Evolutionary conservation across 1,284 basidiomycete genomes (phyloP).

Genomic region (Kwoniella shivajii): DNA sequence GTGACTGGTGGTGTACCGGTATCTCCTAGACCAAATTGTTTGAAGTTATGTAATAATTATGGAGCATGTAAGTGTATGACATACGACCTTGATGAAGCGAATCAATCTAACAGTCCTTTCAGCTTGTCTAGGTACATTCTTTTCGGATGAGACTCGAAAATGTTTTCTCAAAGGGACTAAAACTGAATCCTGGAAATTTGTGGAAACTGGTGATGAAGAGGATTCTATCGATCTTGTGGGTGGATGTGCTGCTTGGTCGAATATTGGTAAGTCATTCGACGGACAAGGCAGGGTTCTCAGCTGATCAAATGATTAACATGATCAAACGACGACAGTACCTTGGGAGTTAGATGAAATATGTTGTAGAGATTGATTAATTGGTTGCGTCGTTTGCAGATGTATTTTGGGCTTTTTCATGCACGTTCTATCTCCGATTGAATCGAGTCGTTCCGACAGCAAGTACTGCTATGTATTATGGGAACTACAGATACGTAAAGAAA

Average conservation of each 20-base stretch:
- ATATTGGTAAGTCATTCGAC: conserved; percentile 21
- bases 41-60: conserved; percentile 24
- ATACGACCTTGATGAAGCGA: too few relatives aligned
- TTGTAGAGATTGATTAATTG: conserved; percentile 19
- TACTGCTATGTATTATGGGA: too few relatives aligned
- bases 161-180: conserved; percentile 28
- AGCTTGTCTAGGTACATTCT: conserved; percentile 28
- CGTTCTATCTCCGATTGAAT: too few relatives aligned
- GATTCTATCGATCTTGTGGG: conserved; percentile 24
- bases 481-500: too few relatives aligned
- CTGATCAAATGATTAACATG: too few relatives aligned
- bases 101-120: background rate
- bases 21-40: conserved; percentile 19
- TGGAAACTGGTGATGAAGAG: background rate
- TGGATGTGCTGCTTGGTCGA: conserved; percentile 24
- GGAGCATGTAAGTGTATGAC: conserved; percentile 20
- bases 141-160: conserved; percentile 5
- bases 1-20: conserved; percentile 16
- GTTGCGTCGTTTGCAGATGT: too few relatives aligned
- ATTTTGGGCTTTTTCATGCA: too few relatives aligned
- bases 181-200: conserved; percentile 19
- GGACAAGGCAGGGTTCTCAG: background rate
- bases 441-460: too few relatives aligned
- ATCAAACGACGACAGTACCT: conserved; percentile 13
- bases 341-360: conserved; percentile 26